Percentiles rank a stretch among this genome's conserved stretches.
phyloP scores from a whole-genome alignment of 441 rosid genomes.

The Melianthus villosus region DNA sequence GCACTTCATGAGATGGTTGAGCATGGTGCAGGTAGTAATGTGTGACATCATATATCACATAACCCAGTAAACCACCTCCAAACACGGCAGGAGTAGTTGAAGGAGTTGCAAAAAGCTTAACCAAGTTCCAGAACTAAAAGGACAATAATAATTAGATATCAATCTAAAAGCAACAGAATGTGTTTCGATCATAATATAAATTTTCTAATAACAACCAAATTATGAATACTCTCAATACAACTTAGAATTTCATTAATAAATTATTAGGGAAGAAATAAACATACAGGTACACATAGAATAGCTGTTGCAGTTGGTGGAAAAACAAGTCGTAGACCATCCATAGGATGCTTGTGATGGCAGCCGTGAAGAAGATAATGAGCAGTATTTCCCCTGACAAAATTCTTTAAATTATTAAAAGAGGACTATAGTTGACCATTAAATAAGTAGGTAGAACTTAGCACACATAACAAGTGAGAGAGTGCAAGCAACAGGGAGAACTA shows the following conservation, averaged over 20 bases:
- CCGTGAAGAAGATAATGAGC: constrained; percentile 33
- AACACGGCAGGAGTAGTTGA: constrained; percentile 20
- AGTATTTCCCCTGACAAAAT: constrained; percentile 23
- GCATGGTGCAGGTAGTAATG: constrained; percentile 32
- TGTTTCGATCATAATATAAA: too few relatives aligned
- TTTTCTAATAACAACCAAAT: too few relatives aligned
- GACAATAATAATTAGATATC: too few relatives aligned
- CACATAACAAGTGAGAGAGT: background rate
- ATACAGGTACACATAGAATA: constrained; percentile 21
- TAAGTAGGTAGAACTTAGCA: background rate
- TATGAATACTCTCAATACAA: background rate
- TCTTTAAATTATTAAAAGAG: background rate
- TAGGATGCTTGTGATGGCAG: constrained; percentile 39
- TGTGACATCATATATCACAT: constrained; percentile 23
- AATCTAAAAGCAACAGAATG: too few relatives aligned
- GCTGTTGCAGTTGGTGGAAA: constrained; percentile 34
- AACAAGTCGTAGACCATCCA: constrained; percentile 34
- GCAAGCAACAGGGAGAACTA: background rate
- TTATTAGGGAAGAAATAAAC: background rate
- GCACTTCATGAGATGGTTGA: constrained; percentile 12
- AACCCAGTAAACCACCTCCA: constrained; percentile 24
- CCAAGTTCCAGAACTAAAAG: constrained; percentile 15
- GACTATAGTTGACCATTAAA: background rate
- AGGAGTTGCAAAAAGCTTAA: constrained; percentile 17
- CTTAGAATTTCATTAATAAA: background rate